A percentile compares a stretch with the other conserved stretches of the same genome.
These are phyloP conservation scores for Typha latifolia DNA, from an alignment of 176 grass and related monocot species.

Conservation along the genomic window DNA sequence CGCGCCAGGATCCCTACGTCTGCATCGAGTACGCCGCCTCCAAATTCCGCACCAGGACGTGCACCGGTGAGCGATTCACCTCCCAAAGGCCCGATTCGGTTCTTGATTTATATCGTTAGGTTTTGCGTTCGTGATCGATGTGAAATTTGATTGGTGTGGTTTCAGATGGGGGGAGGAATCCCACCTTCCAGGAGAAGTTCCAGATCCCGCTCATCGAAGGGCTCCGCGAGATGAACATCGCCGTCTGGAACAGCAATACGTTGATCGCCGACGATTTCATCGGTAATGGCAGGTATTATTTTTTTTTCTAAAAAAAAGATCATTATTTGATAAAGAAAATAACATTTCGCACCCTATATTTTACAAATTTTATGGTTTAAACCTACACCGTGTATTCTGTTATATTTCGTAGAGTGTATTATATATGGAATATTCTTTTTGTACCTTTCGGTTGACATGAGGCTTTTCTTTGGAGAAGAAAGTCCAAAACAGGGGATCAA, in stretches of 20 bases:
- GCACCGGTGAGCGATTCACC: conserved; percentile 33
- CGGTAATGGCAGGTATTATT: conserved; percentile 49
- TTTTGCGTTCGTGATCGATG: no score
- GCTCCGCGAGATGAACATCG: conserved; percentile 50
- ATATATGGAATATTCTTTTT: no score
- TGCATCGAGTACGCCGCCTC: conserved; percentile 62
- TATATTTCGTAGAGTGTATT: no score
- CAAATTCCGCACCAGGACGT: conserved; percentile 65
- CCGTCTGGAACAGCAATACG: conserved; percentile 79
- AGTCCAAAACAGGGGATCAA: no score
- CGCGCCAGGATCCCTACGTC: conserved; percentile 86
- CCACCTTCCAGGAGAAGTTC: conserved; percentile 77
- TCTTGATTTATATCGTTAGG: not conserved
- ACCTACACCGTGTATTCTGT: no score
- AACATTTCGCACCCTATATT: no score
- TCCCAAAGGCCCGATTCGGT: no score
- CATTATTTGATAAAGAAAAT: not conserved
- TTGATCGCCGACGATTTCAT: conserved; percentile 62
- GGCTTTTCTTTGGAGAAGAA: no score
- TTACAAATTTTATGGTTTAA: no score
- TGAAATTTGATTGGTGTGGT: not conserved
- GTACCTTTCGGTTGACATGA: no score
- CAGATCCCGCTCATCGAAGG: conserved; percentile 75
- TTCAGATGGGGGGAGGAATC: conserved; percentile 73
- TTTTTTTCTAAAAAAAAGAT: not conserved